These are phyloP conservation scores for Solanum dulcamara DNA, from an alignment of 257 asterid species.

Conservation along the genomic window DNA sequence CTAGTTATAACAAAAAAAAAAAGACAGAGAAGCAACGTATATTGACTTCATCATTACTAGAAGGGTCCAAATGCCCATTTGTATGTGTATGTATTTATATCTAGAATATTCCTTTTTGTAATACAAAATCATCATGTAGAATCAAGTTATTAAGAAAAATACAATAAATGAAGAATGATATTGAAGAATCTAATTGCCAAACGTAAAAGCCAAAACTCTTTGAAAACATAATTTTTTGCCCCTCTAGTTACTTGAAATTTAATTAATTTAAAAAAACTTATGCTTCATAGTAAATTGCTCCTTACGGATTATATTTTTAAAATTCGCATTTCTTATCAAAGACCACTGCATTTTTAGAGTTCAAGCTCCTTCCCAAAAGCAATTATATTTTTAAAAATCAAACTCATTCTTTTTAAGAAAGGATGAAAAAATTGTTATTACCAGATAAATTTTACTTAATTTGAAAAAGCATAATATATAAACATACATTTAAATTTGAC, in stretches of 20 bases:
- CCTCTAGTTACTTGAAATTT: background rate
- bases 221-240: background rate
- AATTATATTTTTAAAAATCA: background rate
- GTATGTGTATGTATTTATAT: background rate
- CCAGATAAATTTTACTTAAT: no score
- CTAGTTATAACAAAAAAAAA: background rate
- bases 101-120: background rate
- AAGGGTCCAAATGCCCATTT: background rate
- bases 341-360: no score
- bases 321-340: no score
- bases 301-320: no score
- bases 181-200: background rate
- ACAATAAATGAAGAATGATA: background rate
- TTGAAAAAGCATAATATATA: no score
- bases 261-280: background rate
- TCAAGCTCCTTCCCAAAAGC: accelerated
- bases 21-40: background rate
- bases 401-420: no score
- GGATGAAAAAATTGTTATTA: no score
- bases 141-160: background rate
- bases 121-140: background rate
- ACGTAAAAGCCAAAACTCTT: background rate
- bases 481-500: no score
- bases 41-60: background rate
- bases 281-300: no score